Base-by-base conservation (phyloP, 371 early-diverging fungal species). In the Syncephalastrum contaminatum region DNA sequence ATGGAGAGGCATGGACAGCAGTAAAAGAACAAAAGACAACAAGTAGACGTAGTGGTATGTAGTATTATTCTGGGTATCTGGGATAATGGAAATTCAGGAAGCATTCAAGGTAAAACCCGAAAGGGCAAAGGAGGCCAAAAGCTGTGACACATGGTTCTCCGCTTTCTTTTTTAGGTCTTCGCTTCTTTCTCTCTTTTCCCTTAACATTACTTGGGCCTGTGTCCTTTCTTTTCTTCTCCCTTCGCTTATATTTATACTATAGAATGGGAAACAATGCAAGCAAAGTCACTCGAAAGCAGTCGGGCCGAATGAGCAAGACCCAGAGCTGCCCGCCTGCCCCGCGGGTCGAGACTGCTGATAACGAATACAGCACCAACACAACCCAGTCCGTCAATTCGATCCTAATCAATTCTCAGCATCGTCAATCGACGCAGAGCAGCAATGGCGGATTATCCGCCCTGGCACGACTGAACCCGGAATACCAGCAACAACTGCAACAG, bases 311-410 rank as follows among this genome's bases (percentile, higher is more conserved):
- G 27, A 30, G 30, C 25, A 20, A 19, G 19, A 39, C 36, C 7
- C 24, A 39, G 12, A 30, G 18, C 30, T 16, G 36, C 16, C 20
- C 30, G 30, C 36, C 19, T 36, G 25, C 19, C 18, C 19, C 51
- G 16, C 36, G 39, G 16, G 14, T 30, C 2, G 36, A 30, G 10
- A 10, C 46, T 41, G 45, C 54, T 16, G 68, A 63, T 30, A 65
- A 67, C 43, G 63, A 59, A 13, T 59, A 50, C 22, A 66, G 61
- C 21, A 63, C 60, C 41, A 68, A 65, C 62, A 72, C 68, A 7
- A 55, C 60, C 3, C 58, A 59, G 12, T 67, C 68, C 2, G 61
- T 56, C 43, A 67, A 62, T 30, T 67, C 72, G 25, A 67, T 72
- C 50, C 62, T 67, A 58, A 56, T 62, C 50, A 61, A 53, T 40